phyloP scores from a whole-genome alignment of 2,329 filamentous ascomycete genomes.

The Herpotrichia juniperi region DNA sequence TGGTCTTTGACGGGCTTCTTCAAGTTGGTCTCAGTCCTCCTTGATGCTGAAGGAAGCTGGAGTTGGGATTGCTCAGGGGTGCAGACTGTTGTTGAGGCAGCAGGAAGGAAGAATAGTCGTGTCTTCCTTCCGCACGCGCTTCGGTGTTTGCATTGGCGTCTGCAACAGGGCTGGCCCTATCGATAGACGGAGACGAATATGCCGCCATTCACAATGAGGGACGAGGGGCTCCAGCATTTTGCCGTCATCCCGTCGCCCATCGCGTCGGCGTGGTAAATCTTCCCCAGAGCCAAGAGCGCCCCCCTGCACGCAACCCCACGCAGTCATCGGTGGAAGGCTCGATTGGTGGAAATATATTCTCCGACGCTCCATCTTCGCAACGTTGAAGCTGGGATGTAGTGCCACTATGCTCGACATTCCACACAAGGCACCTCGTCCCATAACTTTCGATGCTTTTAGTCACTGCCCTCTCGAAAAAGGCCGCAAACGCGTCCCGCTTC shows the following conservation, averaged over 20 bases:
- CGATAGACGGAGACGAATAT: conserved; percentile 4
- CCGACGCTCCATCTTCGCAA: conserved; percentile 16
- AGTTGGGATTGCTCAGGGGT: neutral
- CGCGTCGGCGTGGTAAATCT: conserved; percentile 15
- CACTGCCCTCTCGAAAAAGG: conserved; percentile 37
- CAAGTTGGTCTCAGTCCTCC: too few species aligned
- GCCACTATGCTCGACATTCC: conserved; percentile 31
- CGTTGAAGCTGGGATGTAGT: conserved; percentile 21
- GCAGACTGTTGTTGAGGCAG: neutral
- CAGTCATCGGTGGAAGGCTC: neutral
- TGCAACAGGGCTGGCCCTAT: conserved; percentile 20
- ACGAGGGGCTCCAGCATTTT: conserved; percentile 27
- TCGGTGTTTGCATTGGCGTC: conserved; percentile 29
- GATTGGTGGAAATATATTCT: conserved; percentile 39
- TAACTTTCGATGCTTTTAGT: conserved; percentile 40
- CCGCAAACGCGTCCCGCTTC: conserved; percentile 38
- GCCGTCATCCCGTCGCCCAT: conserved; percentile 29
- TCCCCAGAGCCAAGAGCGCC: conserved; percentile 39
- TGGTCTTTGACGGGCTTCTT: too few species aligned
- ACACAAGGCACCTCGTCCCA: conserved; percentile 23
- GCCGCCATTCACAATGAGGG: conserved; percentile 7
- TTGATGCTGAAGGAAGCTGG: too few species aligned
- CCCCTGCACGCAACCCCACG: conserved; percentile 33
- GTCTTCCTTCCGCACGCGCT: neutral
- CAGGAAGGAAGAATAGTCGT: neutral